Evolutionary conservation across 2,329 filamentous ascomycete species (phyloP), one percentile per base, ranked within the genome.

Genomic region (Zymoseptoria crescenta): DNA sequence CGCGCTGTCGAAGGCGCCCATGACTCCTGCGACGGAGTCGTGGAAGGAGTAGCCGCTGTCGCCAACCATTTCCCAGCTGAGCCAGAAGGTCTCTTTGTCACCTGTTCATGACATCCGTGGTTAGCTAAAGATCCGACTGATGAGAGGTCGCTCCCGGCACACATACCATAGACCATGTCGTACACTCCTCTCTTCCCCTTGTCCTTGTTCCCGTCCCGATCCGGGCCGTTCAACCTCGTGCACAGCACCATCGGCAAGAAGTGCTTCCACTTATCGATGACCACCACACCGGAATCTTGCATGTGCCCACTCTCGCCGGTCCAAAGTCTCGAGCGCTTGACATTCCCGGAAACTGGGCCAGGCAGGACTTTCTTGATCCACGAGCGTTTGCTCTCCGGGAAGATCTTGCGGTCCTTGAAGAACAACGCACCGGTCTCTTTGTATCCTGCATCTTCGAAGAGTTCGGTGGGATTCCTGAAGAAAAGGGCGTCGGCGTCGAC

Each of bases 11-110:
- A 72, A 52, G 1, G 65, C 62, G 16, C 74, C 73, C 59, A 75
- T 72, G 45, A 67, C 70, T 8, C 73, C 74, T 3, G 72, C 69
- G 13, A 72, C 70, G 30, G 77, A 76, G 41, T 70, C 67, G 62
- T 79, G 76, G 68, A 79, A 80, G 20, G 73, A 67, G 61, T 78
- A 79, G 24, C 74, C 71, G 7, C 68, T 61, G 57, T 77, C 75
- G 4, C 75, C 76, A 19, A 73, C 74, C 13, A 79, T 72, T 58
- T 79, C 74, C 71, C 76, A 79, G n/a, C 75, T 74, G 3, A 80
- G 71, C 77, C 77, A 80, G 69, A 78, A 80, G 1, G 77, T 79
- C 60, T 80, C 77, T 61, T 80, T 80, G 65, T 80, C 77, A 51
- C 77, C 76, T 76, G 62, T 16, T 24, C 13, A 13, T n/a, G 10